Percentiles rank a stretch among this genome's conserved stretches.
Conservation (phyloP, 2,329 filamentous ascomycete species). For the Xylariales sp. region DNA sequence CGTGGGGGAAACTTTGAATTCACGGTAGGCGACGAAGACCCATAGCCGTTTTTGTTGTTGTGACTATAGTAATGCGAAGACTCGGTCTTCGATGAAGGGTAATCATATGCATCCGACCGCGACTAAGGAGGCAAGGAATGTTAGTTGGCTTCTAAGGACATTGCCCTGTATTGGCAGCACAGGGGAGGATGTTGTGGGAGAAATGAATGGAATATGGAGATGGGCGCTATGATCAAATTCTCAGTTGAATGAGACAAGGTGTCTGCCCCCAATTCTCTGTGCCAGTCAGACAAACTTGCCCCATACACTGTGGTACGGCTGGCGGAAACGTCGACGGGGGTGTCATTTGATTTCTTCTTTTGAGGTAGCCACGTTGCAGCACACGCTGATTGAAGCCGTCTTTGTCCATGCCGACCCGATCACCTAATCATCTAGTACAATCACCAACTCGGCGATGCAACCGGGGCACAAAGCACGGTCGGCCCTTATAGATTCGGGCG, state of each 20-base stretch:
- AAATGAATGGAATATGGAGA: slow-evolving; percentile 20
- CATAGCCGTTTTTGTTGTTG: slow-evolving; percentile 54
- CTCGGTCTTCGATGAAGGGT: slow-evolving; percentile 45
- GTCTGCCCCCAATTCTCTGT: slow-evolving; percentile 26
- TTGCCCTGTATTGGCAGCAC: slow-evolving; percentile 1
- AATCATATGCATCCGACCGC: slow-evolving; percentile 59
- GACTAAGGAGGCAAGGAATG: slow-evolving; percentile 37
- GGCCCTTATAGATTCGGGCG: slow-evolving; percentile 1
- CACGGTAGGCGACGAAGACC: slow-evolving; percentile 45
- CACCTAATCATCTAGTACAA: slow-evolving; percentile 12
- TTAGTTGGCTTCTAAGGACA: slow-evolving; percentile 27
- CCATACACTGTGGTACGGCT: slow-evolving; percentile 38
- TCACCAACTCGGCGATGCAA: slow-evolving; percentile 13
- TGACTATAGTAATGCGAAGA: slow-evolving; percentile 38
- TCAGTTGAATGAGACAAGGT: slow-evolving; percentile 36
- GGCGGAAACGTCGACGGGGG: slow-evolving; percentile 24
- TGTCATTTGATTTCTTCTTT: slow-evolving; percentile 21
- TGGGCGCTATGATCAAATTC: slow-evolving; percentile 33
- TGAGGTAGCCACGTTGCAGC: slow-evolving; percentile 14
- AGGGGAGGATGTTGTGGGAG: slow-evolving; percentile 8
- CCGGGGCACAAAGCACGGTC: slow-evolving; percentile 10
- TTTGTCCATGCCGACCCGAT: slow-evolving; percentile 21
- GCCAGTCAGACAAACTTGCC: slow-evolving; percentile 33
- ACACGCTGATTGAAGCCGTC: slow-evolving; percentile 16
- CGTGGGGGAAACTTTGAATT: slow-evolving; percentile 47